phyloP scores from a whole-genome alignment of 192 early-diverging fungal species.

The Backusella liffmaniae region DNA sequence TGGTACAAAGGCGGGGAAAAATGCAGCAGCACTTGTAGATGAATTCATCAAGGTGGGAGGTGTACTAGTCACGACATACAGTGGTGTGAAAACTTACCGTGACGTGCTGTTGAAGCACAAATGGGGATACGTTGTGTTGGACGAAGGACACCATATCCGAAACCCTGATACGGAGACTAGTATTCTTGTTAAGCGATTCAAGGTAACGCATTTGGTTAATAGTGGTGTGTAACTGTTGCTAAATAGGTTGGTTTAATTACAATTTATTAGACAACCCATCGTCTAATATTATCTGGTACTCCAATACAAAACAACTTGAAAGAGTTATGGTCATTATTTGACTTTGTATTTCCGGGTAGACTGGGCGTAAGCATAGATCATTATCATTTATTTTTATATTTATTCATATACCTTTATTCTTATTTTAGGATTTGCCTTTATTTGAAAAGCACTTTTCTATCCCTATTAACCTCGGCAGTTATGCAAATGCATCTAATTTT shows the following conservation, averaged over 20 bases:
- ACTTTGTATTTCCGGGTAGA: constrained; percentile 77
- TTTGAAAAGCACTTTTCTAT: constrained; percentile 88
- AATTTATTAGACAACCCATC: constrained; percentile 55
- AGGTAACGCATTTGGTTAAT: constrained; percentile 20
- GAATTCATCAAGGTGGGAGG: constrained; percentile 57
- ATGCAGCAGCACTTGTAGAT: constrained; percentile 46
- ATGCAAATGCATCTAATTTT: constrained; percentile 84
- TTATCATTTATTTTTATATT: constrained; percentile 3
- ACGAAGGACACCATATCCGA: constrained; percentile 96
- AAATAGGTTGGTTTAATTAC: not conserved
- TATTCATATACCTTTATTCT: constrained; percentile 23
- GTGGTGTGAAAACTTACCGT: constrained; percentile 73
- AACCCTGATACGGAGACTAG: constrained; percentile 93
- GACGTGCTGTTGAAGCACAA: constrained; percentile 62
- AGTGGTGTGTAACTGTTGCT: too few species aligned
- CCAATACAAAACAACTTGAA: constrained; percentile 81
- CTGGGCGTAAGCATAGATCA: constrained; percentile 44
- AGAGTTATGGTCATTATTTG: constrained; percentile 81
- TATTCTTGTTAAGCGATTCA: constrained; percentile 66
- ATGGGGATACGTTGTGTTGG: constrained; percentile 89
- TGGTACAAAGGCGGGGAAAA: constrained; percentile 33
- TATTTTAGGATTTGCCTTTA: constrained; percentile 68
- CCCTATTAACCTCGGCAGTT: constrained; percentile 92
- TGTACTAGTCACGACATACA: constrained; percentile 87
- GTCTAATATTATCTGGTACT: constrained; percentile 77